These are phyloP conservation scores for Mortierella sp. DNA, from an alignment of 371 early-diverging fungal genomes.

Conservation along the genomic window DNA sequence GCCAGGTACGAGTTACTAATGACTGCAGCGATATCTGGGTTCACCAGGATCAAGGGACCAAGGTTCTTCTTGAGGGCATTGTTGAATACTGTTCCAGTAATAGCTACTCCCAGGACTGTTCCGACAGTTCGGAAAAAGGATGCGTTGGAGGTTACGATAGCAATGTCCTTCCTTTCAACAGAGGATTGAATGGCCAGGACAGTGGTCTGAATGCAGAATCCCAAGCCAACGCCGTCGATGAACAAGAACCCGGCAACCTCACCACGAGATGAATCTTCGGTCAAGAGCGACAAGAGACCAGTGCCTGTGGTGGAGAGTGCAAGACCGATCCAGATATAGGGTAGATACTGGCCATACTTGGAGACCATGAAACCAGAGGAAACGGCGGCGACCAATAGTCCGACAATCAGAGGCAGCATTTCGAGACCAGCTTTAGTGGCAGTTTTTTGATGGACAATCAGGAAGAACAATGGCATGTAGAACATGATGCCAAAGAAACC, in stretches of 20 bases:
- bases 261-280: slow-evolving; percentile 56
- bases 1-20: slow-evolving; percentile 21
- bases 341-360: slow-evolving; percentile 64
- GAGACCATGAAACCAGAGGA: slow-evolving; percentile 66
- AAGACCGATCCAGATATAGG: slow-evolving; percentile 65
- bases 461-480: slow-evolving; percentile 73
- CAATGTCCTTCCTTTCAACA: slow-evolving; percentile 67
- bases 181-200: slow-evolving; percentile 74
- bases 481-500: slow-evolving; percentile 64
- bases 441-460: slow-evolving; percentile 65
- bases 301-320: slow-evolving; percentile 62
- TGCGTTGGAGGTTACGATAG: slow-evolving; percentile 74
- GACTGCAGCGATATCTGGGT: slow-evolving; percentile 18
- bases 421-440: slow-evolving; percentile 70
- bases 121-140: slow-evolving; percentile 76
- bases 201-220: slow-evolving; percentile 74
- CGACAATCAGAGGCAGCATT: slow-evolving; percentile 73
- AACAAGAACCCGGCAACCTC: slow-evolving; percentile 63
- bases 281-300: slow-evolving; percentile 63
- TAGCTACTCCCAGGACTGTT: slow-evolving; percentile 77
- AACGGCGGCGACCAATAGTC: slow-evolving; percentile 65
- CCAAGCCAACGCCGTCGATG: slow-evolving; percentile 69
- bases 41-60: slow-evolving; percentile 6
- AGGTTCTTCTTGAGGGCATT: slow-evolving; percentile 56
- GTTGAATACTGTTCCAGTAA: slow-evolving; percentile 66